phyloP scores from a whole-genome alignment of 139 green algal genomes.

The Ulvella scutata region DNA sequence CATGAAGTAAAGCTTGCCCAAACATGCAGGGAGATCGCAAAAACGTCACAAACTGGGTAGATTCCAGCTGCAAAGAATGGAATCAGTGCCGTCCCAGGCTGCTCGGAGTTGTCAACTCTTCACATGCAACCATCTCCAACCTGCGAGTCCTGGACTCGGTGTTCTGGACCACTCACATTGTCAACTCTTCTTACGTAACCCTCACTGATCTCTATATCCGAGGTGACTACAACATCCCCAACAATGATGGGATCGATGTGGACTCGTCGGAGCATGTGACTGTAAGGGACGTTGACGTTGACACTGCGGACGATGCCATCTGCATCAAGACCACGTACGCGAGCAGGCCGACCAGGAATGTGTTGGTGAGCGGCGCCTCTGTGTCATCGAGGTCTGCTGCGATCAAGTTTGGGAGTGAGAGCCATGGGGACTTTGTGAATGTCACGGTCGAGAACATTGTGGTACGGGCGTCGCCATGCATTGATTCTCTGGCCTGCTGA shows the following conservation, averaged over 20 bases:
- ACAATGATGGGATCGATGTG: conserved; percentile 34
- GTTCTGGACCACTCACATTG: conserved; percentile 13
- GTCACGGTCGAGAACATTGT: conserved; percentile 1
- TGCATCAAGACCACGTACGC: conserved; percentile 20
- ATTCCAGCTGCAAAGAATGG: background rate
- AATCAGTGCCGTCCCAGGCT: conserved; percentile 1
- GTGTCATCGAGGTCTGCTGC: conserved; percentile 19
- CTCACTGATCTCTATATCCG: conserved; percentile 9
- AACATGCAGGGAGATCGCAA: background rate
- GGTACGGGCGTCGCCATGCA: too few relatives aligned
- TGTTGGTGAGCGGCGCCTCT: conserved; percentile 6
- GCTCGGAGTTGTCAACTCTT: background rate
- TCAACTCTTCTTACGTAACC: conserved; percentile 9
- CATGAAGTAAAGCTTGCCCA: too few relatives aligned
- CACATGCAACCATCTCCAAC: background rate
- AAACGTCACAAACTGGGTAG: background rate
- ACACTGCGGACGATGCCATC: conserved; percentile 28
- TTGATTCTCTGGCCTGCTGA: too few relatives aligned
- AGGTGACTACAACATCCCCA: conserved; percentile 18
- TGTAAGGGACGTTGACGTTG: conserved; percentile 5
- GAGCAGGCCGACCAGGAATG: background rate
- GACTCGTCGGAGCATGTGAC: conserved; percentile 15
- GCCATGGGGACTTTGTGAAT: conserved; percentile 5
- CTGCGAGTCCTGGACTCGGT: conserved; percentile 1
- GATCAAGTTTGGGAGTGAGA: conserved; percentile 17